phyloP scores from a whole-genome alignment of 148 eudicot species.

The Chenopodium suecicum region DNA sequence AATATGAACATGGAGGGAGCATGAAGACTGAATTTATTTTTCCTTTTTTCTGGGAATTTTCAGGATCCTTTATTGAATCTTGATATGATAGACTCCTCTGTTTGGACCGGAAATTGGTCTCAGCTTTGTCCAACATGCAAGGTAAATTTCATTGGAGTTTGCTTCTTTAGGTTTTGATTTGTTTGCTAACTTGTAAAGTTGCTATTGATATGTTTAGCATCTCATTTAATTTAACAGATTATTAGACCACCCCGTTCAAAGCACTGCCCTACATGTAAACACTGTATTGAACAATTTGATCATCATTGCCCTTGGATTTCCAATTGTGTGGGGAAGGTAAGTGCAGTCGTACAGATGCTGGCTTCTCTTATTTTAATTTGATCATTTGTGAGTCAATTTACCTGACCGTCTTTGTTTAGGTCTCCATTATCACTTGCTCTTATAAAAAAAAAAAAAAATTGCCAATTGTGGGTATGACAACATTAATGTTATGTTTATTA shows the following conservation, averaged over 20 bases:
- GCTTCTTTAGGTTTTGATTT: conserved; percentile 3
- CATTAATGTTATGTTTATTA: neutral
- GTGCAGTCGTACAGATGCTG: conserved; percentile 68
- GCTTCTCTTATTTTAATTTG: conserved; percentile 65
- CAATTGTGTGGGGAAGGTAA: conserved; percentile 98
- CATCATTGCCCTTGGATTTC: conserved; percentile 99
- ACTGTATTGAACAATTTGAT: conserved; percentile 96
- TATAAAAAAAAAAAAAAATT: neutral
- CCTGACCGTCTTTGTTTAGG: neutral
- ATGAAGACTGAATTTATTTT: neutral
- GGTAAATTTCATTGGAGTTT: conserved; percentile 35
- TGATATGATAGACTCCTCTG: conserved; percentile 62
- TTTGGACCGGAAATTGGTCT: conserved; percentile 94
- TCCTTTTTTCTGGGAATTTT: conserved; percentile 10
- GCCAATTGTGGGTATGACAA: too few relatives aligned
- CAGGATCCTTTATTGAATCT: conserved; percentile 80
- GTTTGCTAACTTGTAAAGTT: neutral
- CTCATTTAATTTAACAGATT: conserved; percentile 47
- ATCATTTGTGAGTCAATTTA: conserved; percentile 27
- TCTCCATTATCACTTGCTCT: neutral
- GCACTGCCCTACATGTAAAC: conserved; percentile 94
- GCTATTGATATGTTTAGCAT: conserved; percentile 1
- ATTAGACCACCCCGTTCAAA: conserved; percentile 95
- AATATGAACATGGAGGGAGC: too few relatives aligned
- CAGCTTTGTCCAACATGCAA: conserved; percentile 99